Percentiles rank a stretch among this genome's conserved stretches.
Conservation (phyloP, 1,139 yeast species). For the Petasospora rhodanensis region DNA sequence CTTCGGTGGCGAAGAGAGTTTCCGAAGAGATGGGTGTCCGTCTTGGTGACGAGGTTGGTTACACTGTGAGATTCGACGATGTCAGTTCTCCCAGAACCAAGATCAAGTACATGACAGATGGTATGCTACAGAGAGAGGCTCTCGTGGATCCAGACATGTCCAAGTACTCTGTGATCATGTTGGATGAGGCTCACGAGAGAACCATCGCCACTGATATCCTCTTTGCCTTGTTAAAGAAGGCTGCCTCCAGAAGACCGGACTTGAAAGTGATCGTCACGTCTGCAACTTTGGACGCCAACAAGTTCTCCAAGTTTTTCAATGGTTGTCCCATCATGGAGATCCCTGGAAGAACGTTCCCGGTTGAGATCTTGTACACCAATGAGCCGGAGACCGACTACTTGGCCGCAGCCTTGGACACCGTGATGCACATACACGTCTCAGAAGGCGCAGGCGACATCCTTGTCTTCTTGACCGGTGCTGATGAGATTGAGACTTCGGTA, state of each 20-base stretch:
- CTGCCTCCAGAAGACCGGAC: slow-evolving; percentile 65
- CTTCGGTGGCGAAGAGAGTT: slow-evolving; percentile 1
- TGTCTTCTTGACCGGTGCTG: slow-evolving; percentile 87
- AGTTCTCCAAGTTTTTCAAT: slow-evolving; percentile 74
- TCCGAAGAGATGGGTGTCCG: slow-evolving; percentile 1
- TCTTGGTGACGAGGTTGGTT: slow-evolving; percentile 1
- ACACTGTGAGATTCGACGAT: slow-evolving; percentile 44
- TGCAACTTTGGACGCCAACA: slow-evolving; percentile 84
- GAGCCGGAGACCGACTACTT: slow-evolving; percentile 85
- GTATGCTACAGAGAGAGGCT: slow-evolving; percentile 87
- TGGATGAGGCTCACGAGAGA: slow-evolving; percentile 96
- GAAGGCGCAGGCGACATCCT: slow-evolving; percentile 68
- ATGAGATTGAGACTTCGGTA: slow-evolving; percentile 87
- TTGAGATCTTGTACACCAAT: slow-evolving; percentile 69
- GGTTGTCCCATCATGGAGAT: slow-evolving; percentile 77
- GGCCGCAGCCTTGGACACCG: slow-evolving; percentile 75
- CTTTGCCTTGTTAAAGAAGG: slow-evolving; percentile 77
- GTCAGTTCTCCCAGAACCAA: slow-evolving; percentile 48
- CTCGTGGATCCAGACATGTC: slow-evolving; percentile 68
- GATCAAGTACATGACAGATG: slow-evolving; percentile 84
- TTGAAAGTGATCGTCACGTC: slow-evolving; percentile 81
- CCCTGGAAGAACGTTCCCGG: slow-evolving; percentile 90
- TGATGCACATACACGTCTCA: slow-evolving; percentile 74
- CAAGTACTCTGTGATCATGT: slow-evolving; percentile 76
- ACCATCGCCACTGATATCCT: slow-evolving; percentile 91